Percentiles rank a stretch among this genome's conserved stretches.
phyloP scores from a whole-genome alignment of 2,329 filamentous ascomycete genomes.

The Curvularia spicifera region DNA sequence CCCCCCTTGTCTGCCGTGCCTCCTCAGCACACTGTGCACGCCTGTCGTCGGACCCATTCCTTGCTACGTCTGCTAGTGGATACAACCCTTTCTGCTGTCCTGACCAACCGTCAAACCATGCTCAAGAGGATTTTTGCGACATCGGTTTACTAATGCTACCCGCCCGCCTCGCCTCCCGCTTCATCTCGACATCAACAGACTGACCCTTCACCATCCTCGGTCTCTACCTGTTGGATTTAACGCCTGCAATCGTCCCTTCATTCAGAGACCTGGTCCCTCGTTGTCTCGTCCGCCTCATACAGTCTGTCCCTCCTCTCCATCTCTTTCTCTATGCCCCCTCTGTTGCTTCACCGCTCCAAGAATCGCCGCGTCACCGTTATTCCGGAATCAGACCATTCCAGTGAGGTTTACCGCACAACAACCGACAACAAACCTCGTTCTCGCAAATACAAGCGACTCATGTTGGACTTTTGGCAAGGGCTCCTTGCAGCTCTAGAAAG shows the following conservation, averaged over 20 bases:
- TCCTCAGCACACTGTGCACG: conserved; percentile 32
- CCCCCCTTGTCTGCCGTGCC: conserved; percentile 37
- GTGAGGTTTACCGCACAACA: conserved; percentile 26
- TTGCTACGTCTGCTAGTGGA: conserved; percentile 46
- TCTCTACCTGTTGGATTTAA: conserved; percentile 31
- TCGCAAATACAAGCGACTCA: conserved; percentile 45
- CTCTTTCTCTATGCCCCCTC: conserved; percentile 42
- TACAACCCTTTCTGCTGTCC: conserved; percentile 48
- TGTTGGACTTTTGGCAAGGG: conserved; percentile 51
- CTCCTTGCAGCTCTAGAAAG: conserved; percentile 48
- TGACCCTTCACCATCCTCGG: conserved; percentile 23
- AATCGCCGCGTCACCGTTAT: conserved; percentile 43
- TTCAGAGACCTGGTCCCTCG: conserved; percentile 33
- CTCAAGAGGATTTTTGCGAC: conserved; percentile 47
- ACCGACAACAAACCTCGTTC: conserved; percentile 21
- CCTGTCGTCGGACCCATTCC: conserved; percentile 40
- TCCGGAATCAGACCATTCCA: conserved; percentile 33
- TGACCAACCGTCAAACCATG: conserved; percentile 50
- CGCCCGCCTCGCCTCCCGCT: conserved; percentile 43
- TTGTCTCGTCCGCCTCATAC: conserved; percentile 30
- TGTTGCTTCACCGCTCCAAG: conserved; percentile 46
- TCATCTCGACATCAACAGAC: conserved; percentile 35
- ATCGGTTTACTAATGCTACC: conserved; percentile 46
- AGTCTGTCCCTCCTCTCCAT: conserved; percentile 38
- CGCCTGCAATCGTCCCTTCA: conserved; percentile 34